Percentiles rank a stretch among this genome's conserved stretches.
phyloP scores from a whole-genome alignment of 495 filamentous ascomycete genomes.

The Xylaria curta region DNA sequence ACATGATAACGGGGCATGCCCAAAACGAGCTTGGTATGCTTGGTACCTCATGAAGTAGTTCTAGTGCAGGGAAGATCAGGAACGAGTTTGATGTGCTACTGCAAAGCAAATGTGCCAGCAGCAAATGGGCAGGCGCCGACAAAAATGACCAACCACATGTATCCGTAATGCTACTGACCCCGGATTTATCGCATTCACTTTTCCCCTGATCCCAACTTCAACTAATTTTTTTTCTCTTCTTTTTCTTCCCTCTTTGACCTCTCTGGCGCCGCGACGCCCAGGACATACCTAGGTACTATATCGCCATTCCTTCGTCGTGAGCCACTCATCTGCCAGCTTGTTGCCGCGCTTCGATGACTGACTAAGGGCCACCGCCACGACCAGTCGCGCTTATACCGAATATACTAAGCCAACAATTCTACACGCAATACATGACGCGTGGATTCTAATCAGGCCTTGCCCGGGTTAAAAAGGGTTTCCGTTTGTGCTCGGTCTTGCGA shows the following conservation, averaged over 20 bases:
- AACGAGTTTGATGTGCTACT: constrained; percentile 20
- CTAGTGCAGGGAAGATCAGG: constrained; percentile 8
- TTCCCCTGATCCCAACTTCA: constrained; percentile 25
- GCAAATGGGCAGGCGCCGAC: background rate
- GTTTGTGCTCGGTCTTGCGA: constrained; percentile 13
- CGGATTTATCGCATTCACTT: constrained; percentile 21
- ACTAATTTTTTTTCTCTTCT: constrained; percentile 7
- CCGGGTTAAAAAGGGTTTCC: constrained; percentile 19
- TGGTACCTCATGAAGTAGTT: constrained; percentile 3
- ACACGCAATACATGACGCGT: constrained; percentile 26
- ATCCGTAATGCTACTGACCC: constrained; percentile 13
- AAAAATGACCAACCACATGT: constrained; percentile 8
- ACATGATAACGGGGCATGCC: constrained; percentile 15
- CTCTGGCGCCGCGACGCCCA: constrained; percentile 16
- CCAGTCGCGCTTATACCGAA: background rate
- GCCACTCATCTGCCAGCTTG: constrained; percentile 6
- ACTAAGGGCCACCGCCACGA: background rate
- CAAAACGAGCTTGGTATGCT: constrained; percentile 10
- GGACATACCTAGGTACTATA: background rate
- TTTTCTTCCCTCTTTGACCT: constrained; percentile 15
- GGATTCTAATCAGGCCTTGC: constrained; percentile 21
- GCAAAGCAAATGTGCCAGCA: constrained; percentile 8
- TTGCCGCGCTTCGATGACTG: constrained; percentile 12
- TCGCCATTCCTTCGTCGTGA: constrained; percentile 15
- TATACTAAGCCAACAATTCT: background rate